Conservation (phyloP, 768 basidiomycete species). For the Russula lepida region DNA sequence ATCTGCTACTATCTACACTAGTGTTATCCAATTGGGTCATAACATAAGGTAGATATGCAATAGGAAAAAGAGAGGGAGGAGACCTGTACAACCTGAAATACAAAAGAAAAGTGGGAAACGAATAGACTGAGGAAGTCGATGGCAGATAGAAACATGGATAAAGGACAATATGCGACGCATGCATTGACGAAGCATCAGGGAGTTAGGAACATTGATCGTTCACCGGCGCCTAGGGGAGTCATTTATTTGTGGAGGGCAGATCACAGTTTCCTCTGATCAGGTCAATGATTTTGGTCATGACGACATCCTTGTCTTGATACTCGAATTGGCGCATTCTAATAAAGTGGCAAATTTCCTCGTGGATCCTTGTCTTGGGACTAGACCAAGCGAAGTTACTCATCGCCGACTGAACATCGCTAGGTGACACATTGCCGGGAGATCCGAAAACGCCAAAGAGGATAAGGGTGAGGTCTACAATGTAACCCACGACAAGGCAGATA, state of each 20-base stretch:
- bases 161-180: neutral
- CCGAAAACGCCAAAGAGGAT: neutral
- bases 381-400: neutral
- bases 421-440: neutral
- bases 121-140: neutral
- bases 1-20: neutral
- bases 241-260: neutral
- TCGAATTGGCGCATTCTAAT: neutral
- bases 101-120: neutral
- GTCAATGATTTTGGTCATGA: neutral
- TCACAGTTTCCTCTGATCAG: neutral
- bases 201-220: neutral
- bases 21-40: neutral
- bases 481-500: neutral
- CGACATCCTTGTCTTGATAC: neutral
- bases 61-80: neutral
- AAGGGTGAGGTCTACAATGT: conserved; percentile 6
- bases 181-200: neutral
- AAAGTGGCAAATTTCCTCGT: neutral
- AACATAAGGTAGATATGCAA: neutral
- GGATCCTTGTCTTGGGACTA: neutral
- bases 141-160: neutral
- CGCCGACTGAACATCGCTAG: neutral
- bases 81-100: neutral
- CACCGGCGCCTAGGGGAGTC: neutral